Percentiles rank a stretch among this genome's conserved stretches.
Evolutionary conservation across 352 stramenopile species (phyloP).

Genomic region (Pythium periplocum): DNA sequence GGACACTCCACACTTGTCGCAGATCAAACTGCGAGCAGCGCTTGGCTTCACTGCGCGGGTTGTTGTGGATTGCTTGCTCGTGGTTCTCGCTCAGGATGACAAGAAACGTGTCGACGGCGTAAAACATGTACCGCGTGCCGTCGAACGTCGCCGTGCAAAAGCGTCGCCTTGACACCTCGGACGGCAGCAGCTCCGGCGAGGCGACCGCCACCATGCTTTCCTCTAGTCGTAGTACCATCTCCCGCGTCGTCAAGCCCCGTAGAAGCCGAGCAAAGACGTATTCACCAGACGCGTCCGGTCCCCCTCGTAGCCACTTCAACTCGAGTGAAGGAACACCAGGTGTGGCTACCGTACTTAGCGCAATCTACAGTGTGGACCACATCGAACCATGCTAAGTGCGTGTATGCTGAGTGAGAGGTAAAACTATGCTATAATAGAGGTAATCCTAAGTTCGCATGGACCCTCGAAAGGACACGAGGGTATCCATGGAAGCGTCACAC

Average conservation of each 20-base stretch:
- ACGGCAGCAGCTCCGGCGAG: conserved; percentile 14
- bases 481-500: no score
- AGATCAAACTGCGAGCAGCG: conserved; percentile 48
- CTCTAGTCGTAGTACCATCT: conserved; percentile 45
- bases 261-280: background rate
- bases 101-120: conserved; percentile 43
- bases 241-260: background rate
- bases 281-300: background rate
- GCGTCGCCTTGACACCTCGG: conserved; percentile 5
- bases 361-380: no score
- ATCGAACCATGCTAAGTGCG: no score
- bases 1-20: conserved; percentile 62
- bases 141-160: conserved; percentile 44
- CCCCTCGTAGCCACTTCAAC: conserved; percentile 14
- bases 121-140: conserved; percentile 54
- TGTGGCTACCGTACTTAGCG: background rate
- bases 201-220: conserved; percentile 44
- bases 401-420: no score
- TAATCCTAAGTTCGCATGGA: no score
- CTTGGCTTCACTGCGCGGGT: conserved; percentile 21
- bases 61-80: conserved; percentile 7
- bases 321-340: background rate
- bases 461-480: no score
- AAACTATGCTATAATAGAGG: no score
- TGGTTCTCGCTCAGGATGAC: conserved; percentile 55